Evolutionary conservation across 768 basidiomycete genomes (phyloP), one percentile per base, ranked within the genome.

Genomic region (Xerocomellus amylosporus): DNA sequence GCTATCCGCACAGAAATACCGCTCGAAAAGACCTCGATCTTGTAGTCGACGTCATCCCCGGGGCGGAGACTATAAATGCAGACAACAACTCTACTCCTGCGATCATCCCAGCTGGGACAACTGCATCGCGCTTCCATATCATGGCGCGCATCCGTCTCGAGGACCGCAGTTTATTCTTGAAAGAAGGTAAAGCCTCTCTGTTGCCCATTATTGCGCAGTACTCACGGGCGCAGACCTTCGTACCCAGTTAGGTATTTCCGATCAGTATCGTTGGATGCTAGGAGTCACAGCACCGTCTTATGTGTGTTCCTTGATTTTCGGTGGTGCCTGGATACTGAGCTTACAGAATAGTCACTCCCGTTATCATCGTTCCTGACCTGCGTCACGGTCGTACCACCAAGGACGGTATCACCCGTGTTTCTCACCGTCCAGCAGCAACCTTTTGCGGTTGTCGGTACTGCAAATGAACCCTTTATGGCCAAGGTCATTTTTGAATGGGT

Each of bases 181-280:
- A 75, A 38, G 66, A 66, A 50, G 66, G 79, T 78, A 53, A 49
- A 71, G 55, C 22, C 22, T 15, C 26, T 15, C 17, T 13, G 26
- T 14, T 39, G 19, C n/a, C 10, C 13, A 30, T 53, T 37, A 34
- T 36, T 24, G 15, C 20, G 2, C 13, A 19, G 34, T 39, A n/a
- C 55, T 68, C 36, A 66, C 39, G 22, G 37, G 6, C 22, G 12
- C 49, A 81, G 77, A 68, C 28, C 71, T 68, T 19, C 73, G 76
- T 19, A 51, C 61, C 9, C 49, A 54, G 50, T 31, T 56, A 31
- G 34, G 62, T 48, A 46, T 58, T 56, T 38, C 66, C 63, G 59
- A 78, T 58, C 65, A 77, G 4, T 79, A 80, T 60, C 69, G 73
- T n/a, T 82, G 79, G 79, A 73, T 75, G 61, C 55, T 81, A 8